These are phyloP conservation scores for Hericium erinaceus DNA, from an alignment of 768 basidiomycete species.

Conservation along the genomic window DNA sequence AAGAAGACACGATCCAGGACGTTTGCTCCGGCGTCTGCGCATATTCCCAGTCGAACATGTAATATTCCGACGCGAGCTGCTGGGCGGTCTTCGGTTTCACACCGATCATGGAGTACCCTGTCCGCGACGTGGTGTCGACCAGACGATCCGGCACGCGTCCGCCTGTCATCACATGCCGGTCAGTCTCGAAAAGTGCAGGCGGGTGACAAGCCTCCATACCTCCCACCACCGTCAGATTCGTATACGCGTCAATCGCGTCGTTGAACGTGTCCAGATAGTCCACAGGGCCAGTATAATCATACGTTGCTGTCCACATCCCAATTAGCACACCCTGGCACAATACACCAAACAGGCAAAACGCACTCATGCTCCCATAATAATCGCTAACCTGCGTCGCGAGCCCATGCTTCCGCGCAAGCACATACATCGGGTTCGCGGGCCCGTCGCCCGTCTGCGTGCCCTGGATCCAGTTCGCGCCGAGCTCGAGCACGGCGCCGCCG, in stretches of 20 bases:
- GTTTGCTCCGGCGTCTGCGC: conserved; percentile 54
- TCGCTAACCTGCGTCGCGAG: conserved; percentile 37
- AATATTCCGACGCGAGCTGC: conserved; percentile 50
- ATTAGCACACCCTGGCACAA: neutral
- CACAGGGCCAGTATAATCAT: conserved; percentile 38
- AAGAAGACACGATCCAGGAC: conserved; percentile 54
- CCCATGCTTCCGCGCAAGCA: conserved; percentile 46
- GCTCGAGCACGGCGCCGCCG: conserved; percentile 39
- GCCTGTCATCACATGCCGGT: conserved; percentile 26
- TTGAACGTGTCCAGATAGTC: conserved; percentile 10
- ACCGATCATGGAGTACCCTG: conserved; percentile 45
- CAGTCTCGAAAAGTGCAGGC: too few relatives aligned
- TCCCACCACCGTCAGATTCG: conserved; percentile 32
- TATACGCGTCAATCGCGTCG: conserved; percentile 30
- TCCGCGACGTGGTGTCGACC: conserved; percentile 45
- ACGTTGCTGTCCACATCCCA: conserved; percentile 35
- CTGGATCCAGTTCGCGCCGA: conserved; percentile 53
- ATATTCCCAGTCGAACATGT: conserved; percentile 36
- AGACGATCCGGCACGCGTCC: conserved; percentile 32
- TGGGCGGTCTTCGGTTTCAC: conserved; percentile 35
- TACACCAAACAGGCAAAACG: conserved; percentile 12
- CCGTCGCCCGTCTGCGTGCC: conserved; percentile 39
- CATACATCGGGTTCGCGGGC: conserved; percentile 50
- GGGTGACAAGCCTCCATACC: conserved; percentile 24
- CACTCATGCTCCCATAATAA: conserved; percentile 33